Evolutionary conservation across 2,329 filamentous ascomycete genomes (phyloP), one percentile per base, ranked within the genome.

Genomic region (Monosporascus sp.): DNA sequence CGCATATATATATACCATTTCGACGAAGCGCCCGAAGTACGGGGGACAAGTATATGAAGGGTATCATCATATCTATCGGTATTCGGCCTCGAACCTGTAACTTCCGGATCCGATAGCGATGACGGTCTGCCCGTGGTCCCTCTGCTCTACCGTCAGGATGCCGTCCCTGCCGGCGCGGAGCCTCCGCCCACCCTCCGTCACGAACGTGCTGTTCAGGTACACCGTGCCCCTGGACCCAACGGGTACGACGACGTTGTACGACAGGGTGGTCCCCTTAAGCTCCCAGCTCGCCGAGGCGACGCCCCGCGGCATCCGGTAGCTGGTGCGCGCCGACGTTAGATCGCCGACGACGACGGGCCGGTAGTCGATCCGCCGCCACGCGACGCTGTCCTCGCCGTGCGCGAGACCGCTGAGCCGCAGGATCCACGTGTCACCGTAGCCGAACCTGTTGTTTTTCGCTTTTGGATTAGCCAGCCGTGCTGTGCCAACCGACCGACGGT

Each of bases 301-400:
- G 3, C 55, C 49, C 19, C 17, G 8, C 34, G 52, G 43, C 19
- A 52, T 54, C 7, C 54, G 47, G 37, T 56, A 54, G 38, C 45
- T 52, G 7, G 57, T 50, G 19, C 40, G 45, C 9, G 57, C 55
- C 22, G 53, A 57, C 2, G 34, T 51, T 26, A 59, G 31, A 27
- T 57, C 49, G 17, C 52, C 52, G 1, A 49, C 51, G 5, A 59
- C n/a, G 16, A 50, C 41, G 2, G 52, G 57, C 8, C 11, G 2
- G 22, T 50, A 59, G n/a, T 51, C 43, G 16, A 54, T 50, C 49
- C 48, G 9, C 24, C 8, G 27, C 54, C 56, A 58, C 11, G 24
- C 52, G 7, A 56, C 48, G 27, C 17, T 37, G n/a, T 3, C 31
- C 31, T 20, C 26, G 7, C 11, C 17, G 24, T 49, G 19, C 17